Base-by-base conservation (phyloP, 495 filamentous ascomycete species). In the Neurospora sp. region DNA sequence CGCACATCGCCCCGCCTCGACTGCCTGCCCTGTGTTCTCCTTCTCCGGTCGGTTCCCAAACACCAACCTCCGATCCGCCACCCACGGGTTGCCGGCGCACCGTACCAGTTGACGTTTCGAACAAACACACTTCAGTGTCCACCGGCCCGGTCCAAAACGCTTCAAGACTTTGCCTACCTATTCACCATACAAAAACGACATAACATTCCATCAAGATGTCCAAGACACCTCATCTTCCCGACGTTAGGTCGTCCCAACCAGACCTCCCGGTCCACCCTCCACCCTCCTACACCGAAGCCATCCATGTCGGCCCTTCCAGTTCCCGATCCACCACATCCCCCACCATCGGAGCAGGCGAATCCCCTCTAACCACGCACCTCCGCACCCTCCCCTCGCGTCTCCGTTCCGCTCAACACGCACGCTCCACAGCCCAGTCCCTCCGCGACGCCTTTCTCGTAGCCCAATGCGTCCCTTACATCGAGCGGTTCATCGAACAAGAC, bases 281-380 rank as follows among this genome's bases (percentile, higher is more conserved):
- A 82, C 82, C 83, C 59, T 77, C 82, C 40, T 83, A 83, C 77
- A 76, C 76, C 48, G 77, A 79, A 40, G 59, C 78, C 72, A 75
- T 66, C 22, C 22, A 27, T 27, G 22, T 27, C 22, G 22, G 22
- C 22, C 22, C 22, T 27, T 27, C 22, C 22, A 27, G 22, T 27
- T 27, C 22, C 22, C 22, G 22, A 27, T 27, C 22, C 22, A 27
- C 22, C 22, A 27, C 22, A 73, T 66, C 14, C 70, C 75, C 22
- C 27, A 31, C 27, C 20, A 68, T 78, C 37, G 77, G 53, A 14
- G 4, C 53, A 16, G 27, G 6, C 14, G 53, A 61, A 61, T 82
- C 80, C 53, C 77, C 82, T 14, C 75, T 85, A n/a, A 79, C 82
- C 35, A 70, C 75, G 6, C 82, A 86, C 76, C 76, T 86, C 12